Conservation (phyloP, 1,139 yeast genomes). For the Candida sanyaensis region DNA sequence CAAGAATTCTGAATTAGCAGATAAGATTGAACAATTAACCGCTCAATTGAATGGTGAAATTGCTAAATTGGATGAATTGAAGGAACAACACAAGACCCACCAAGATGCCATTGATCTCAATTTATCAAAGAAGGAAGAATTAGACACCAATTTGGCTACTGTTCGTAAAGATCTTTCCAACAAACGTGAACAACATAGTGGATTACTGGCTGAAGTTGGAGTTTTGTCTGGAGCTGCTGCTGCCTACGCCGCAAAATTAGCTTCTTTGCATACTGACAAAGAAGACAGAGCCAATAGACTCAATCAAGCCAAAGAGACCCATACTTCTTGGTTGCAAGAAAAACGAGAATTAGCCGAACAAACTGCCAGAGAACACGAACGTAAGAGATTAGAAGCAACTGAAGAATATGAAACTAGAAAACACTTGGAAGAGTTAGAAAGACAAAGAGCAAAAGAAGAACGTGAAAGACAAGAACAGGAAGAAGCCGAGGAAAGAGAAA, state of each 20-base stretch:
- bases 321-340: conserved; percentile 46
- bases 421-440: conserved; percentile 49
- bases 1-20: conserved; percentile 44
- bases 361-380: conserved; percentile 44
- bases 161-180: conserved; percentile 36
- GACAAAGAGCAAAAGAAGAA: conserved; percentile 35
- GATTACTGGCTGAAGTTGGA: conserved; percentile 47
- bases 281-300: conserved; percentile 38
- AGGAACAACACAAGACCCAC: conserved; percentile 42
- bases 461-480: conserved; percentile 30
- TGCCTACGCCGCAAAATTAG: conserved; percentile 47
- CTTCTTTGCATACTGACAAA: conserved; percentile 41
- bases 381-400: conserved; percentile 47
- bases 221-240: conserved; percentile 43
- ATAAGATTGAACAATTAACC: conserved; percentile 44
- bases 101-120: conserved; percentile 38
- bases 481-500: conserved; percentile 35
- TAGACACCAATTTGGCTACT: conserved; percentile 36
- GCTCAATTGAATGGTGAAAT: conserved; percentile 42
- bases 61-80: conserved; percentile 41
- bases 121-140: conserved; percentile 40
- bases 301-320: conserved; percentile 43
- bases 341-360: conserved; percentile 40
- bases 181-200: conserved; percentile 39
- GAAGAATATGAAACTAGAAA: conserved; percentile 50